These are phyloP conservation scores for Macadamia integrifolia DNA, from an alignment of 164 flowering plant species.

Conservation along the genomic window DNA sequence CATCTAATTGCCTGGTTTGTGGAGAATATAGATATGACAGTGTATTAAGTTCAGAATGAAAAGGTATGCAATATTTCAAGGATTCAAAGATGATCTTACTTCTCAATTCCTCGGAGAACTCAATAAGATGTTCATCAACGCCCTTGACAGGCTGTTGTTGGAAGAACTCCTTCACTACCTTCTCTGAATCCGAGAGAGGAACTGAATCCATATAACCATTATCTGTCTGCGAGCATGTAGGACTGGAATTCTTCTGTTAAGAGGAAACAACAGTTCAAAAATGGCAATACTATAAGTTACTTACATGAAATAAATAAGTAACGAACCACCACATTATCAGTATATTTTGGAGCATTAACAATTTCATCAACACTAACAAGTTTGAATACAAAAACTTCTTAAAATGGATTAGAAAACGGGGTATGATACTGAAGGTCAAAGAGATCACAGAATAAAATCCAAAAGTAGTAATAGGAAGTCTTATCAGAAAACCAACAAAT, in stretches of 20 bases:
- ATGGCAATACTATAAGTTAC: neutral
- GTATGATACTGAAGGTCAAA: neutral
- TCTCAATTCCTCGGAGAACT: slow-evolving; percentile 91
- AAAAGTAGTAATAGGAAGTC: neutral
- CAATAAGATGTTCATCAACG: slow-evolving; percentile 81
- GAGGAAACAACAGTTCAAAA: neutral
- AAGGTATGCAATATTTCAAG: no score
- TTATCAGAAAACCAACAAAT: neutral
- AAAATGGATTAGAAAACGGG: neutral
- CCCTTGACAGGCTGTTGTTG: slow-evolving; percentile 50
- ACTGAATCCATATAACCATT: slow-evolving; percentile 48
- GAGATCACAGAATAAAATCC: neutral
- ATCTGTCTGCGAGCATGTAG: slow-evolving; percentile 34
- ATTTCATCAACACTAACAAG: neutral
- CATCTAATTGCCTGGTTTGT: no score
- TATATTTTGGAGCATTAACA: neutral
- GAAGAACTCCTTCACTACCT: slow-evolving; percentile 55
- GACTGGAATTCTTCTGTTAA: slow-evolving; percentile 42
- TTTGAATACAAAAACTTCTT: no score
- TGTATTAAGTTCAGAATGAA: neutral
- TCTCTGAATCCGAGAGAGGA: slow-evolving; percentile 47
- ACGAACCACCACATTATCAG: neutral
- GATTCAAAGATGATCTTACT: slow-evolving; percentile 37
- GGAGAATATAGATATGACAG: no score
- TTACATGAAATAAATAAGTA: neutral